Evolutionary conservation across 306 rosid genomes (phyloP).

Genomic region (Rubus parviflorus): DNA sequence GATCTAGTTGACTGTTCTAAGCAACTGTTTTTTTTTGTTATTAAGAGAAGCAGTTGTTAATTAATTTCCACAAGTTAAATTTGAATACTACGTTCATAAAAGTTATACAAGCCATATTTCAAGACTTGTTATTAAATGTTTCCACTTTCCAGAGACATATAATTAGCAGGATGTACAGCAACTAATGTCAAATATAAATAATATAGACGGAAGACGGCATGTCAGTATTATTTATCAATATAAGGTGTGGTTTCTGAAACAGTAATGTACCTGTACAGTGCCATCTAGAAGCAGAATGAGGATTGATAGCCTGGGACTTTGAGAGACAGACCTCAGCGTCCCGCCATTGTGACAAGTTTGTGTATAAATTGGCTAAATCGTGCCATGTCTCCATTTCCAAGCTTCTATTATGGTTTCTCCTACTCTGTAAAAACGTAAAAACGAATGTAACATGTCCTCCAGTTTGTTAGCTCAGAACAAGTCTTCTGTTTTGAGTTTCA

Average conservation of each 20-base stretch:
- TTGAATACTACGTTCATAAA: neutral
- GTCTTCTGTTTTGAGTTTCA: constrained; percentile 2
- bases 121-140: neutral
- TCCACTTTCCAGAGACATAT: neutral
- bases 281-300: constrained; percentile 89
- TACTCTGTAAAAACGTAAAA: constrained; percentile 49
- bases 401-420: constrained; percentile 53
- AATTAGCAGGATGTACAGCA: neutral
- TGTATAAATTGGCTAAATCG: constrained; percentile 75
- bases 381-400: constrained; percentile 94
- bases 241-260: neutral
- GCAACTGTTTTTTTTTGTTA: neutral
- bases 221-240: neutral
- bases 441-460: constrained; percentile 8
- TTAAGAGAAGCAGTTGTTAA: neutral
- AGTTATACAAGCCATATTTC: neutral
- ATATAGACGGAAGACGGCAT: neutral
- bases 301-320: constrained; percentile 69
- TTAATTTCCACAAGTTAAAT: neutral
- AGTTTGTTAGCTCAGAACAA: neutral
- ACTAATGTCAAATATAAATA: neutral
- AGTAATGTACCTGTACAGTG: constrained; percentile 62
- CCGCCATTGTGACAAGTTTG: constrained; percentile 64
- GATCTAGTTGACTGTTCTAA: neutral
- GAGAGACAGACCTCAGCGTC: constrained; percentile 90